These are phyloP conservation scores for Cryptococcus sp. DNA, from an alignment of 1,284 basidiomycete species.

Conservation along the genomic window DNA sequence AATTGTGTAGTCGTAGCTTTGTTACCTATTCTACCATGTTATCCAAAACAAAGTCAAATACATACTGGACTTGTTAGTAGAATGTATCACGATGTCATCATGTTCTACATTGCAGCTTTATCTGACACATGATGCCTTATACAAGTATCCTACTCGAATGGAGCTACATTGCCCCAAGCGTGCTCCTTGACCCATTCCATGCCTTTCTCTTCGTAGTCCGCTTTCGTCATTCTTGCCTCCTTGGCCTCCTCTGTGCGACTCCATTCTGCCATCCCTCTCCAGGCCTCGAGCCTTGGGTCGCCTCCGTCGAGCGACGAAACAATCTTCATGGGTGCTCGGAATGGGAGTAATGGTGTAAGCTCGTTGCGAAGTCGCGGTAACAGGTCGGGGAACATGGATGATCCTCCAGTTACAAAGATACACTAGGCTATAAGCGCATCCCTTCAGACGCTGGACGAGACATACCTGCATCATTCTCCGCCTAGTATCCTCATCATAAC, in stretches of 20 bases:
- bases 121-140: background rate
- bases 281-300: constrained; percentile 74
- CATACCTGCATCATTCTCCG: constrained; percentile 56
- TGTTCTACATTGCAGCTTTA: too few species aligned
- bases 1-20: background rate
- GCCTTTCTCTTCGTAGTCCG: constrained; percentile 89
- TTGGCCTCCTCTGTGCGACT: constrained; percentile 60
- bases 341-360: constrained; percentile 74
- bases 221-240: constrained; percentile 60
- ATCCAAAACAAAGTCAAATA: too few species aligned
- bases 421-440: constrained; percentile 55
- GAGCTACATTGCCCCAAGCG: constrained; percentile 48
- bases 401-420: constrained; percentile 84
- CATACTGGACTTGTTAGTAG: too few species aligned
- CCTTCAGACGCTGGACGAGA: background rate
- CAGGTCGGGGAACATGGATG: constrained; percentile 71
- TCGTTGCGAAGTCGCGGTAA: constrained; percentile 62
- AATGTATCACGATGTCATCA: too few species aligned
- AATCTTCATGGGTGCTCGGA: constrained; percentile 65
- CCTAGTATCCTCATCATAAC: constrained; percentile 67
- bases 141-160: constrained; percentile 10
- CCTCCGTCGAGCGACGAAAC: constrained; percentile 50
- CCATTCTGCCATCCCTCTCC: constrained; percentile 89
- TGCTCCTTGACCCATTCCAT: constrained; percentile 63
- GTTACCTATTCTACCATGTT: too few species aligned